Percentiles rank a stretch among this genome's conserved stretches.
These are phyloP conservation scores for Akanthomyces lecanii DNA, from an alignment of 2,329 filamentous ascomycete genomes.

Conservation along the genomic window DNA sequence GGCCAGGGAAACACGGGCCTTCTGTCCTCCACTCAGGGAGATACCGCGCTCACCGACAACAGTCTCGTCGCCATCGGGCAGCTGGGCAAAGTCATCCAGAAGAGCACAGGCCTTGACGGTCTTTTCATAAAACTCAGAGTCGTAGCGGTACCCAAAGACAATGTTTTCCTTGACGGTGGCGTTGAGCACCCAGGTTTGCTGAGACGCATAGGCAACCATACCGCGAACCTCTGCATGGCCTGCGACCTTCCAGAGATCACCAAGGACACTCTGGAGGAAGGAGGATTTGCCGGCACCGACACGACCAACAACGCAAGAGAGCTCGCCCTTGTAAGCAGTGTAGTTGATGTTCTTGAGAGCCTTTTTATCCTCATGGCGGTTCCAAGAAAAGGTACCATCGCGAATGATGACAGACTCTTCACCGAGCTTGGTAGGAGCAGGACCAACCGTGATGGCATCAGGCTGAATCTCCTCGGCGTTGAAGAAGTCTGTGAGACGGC, in stretches of 20 bases:
- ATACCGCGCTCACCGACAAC: slow-evolving; percentile 96
- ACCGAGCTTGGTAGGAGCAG: slow-evolving; percentile 68
- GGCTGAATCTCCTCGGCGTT: slow-evolving; percentile 83
- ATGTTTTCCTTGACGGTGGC: slow-evolving; percentile 97
- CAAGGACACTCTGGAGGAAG: slow-evolving; percentile 79
- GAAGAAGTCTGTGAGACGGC: slow-evolving; percentile 79
- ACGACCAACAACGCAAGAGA: slow-evolving; percentile 87
- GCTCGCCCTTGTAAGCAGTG: slow-evolving; percentile 83
- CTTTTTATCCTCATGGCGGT: slow-evolving; percentile 69
- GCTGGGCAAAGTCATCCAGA: slow-evolving; percentile 80
- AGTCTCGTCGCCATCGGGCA: slow-evolving; percentile 94
- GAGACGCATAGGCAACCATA: slow-evolving; percentile 83
- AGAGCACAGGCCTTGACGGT: slow-evolving; percentile 90
- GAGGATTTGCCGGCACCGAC: slow-evolving; percentile 97
- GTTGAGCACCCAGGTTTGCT: slow-evolving; percentile 96
- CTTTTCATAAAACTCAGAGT: slow-evolving; percentile 89
- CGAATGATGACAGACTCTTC: slow-evolving; percentile 82
- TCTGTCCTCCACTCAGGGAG: slow-evolving; percentile 91
- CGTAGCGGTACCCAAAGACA: slow-evolving; percentile 90
- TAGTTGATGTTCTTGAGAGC: slow-evolving; percentile 82
- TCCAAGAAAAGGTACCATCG: slow-evolving; percentile 91
- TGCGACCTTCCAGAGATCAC: slow-evolving; percentile 85
- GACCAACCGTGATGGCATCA: slow-evolving; percentile 70
- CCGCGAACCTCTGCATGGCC: slow-evolving; percentile 82
- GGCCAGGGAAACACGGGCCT: slow-evolving; percentile 86